phyloP scores from a whole-genome alignment of 306 rosid species.

The Quercus berberidifolia region DNA sequence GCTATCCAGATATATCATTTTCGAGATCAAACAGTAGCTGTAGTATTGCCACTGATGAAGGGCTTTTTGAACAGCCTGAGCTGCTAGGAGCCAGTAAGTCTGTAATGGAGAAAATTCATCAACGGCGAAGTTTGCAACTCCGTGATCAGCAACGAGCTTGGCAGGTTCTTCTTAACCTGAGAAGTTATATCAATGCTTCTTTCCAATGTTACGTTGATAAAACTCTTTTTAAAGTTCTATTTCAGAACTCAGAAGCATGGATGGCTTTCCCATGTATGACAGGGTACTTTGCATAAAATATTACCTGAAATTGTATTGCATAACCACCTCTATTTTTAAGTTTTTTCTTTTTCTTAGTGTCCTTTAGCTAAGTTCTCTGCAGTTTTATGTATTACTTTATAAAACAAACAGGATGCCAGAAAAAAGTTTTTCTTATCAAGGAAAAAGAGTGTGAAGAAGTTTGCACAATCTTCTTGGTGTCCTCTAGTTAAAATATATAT shows the following conservation, averaged over 20 bases:
- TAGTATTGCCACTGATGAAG: conserved; percentile 75
- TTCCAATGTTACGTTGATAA: background rate
- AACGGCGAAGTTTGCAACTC: conserved; percentile 62
- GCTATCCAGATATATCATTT: conserved; percentile 43
- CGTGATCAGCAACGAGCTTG: conserved; percentile 68
- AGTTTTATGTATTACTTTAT: background rate
- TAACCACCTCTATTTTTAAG: background rate
- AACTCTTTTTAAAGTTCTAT: background rate
- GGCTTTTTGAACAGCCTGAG: conserved; percentile 84
- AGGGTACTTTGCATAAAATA: background rate
- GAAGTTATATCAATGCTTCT: background rate
- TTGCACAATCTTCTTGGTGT: background rate
- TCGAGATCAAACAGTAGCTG: conserved; percentile 69
- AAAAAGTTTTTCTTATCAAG: background rate
- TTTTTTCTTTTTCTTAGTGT: background rate
- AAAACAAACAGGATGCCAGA: background rate
- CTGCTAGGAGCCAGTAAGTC: conserved; percentile 55
- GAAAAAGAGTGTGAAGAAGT: background rate
- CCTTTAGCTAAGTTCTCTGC: background rate
- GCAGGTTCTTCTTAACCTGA: conserved; percentile 56
- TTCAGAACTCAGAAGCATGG: background rate
- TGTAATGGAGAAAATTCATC: conserved; percentile 51
- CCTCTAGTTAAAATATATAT: too few relatives aligned
- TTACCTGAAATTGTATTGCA: background rate
- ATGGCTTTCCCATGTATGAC: background rate